Base-by-base conservation (phyloP, 2,329 filamentous ascomycete species). In the Chlorencoelia australis region DNA sequence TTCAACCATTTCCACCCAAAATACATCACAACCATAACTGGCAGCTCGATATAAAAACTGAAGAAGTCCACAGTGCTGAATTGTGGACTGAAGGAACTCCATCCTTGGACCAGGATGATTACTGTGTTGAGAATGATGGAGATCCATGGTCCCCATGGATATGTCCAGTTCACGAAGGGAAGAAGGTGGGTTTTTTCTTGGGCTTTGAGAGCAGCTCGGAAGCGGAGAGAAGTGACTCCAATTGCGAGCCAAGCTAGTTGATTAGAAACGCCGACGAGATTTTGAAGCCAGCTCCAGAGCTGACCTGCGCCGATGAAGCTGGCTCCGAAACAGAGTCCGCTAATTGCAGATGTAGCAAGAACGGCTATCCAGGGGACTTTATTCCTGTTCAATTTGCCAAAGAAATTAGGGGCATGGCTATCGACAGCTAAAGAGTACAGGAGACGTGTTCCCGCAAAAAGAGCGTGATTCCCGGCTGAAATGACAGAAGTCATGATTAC, bases 241-340 rank as follows among this genome's bases (percentile, higher is more conserved):
- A 81, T 82, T 38, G 71, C 66, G 46, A 73, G 69, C 75, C 77
- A 81, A 33, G 72, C 73, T 4, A 81, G 59, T 56, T 80, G 76
- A 53, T 79, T 80, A 0, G 75, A 79, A 0, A 81, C 76, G 8
- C 75, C 75, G 37, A 81, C 73, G 30, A 81, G 68, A 40, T 79
- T 79, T 51, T 80, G 75, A 13, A 80, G 57, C 75, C 76, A 80
- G 1, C 65, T 69, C 75, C 75, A 80, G 4, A 80, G 57, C 45
- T 79, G 66, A 1, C 76, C 75, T 0, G 75, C 75, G 0, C 75
- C 73, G 35, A 80, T 78, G 43, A 76, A 79, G 48, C 70, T 76
- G 0, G 74, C 73, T 2, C 73, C 75, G 37, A 81, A 80, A 48
- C 74, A 79, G 0, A 79, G 62, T 0, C 71, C 71, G 14, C 67